Evolutionary conservation across 768 basidiomycete species (phyloP), one percentile per base, ranked within the genome.

Genomic region (Neoboletus subvelutipes): DNA sequence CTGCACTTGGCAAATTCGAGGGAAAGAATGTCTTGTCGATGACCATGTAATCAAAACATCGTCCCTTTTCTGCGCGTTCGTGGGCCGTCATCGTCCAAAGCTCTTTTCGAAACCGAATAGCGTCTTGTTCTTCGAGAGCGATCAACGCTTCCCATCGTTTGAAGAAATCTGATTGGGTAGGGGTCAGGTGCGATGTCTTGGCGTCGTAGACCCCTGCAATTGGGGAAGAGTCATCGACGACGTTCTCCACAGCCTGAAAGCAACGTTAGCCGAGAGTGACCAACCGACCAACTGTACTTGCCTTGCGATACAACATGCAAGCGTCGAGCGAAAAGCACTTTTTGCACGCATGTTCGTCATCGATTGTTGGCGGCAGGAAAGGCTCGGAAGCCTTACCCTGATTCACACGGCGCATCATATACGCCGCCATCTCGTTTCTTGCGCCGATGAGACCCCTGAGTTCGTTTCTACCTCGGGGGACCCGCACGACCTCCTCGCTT

Each of bases 231-330:
- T 67, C 71, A 41, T 86, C 84, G 15, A 75, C 70, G 7, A 87
- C 81, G 41, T 80, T 76, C 60, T 94, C 92, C 7, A 90, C 83
- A 6, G 88, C 83, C 88, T 91, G 54, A 52, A 55, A 43, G 40
- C 29, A 22, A 46, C 17, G 17, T 66, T n/a, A 57, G 52, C 13
- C 18, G 53, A 48, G 40, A 31, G 49, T 1, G 34, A 36, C 15
- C 6, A 15, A 28, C 7, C 6, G 15, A 15, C 12, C 12, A 11
- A 24, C 54, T 31, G 50, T 48, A 45, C 74, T 31, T 58, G 87
- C 92, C 80, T 88, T 90, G 43, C 96, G 88, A 74, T 94, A 98
- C 12, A 99, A 78, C 88, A 98, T 94, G 71, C 97, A 98, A 2
- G 85, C 80, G 64, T 99, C 92, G 7, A 90, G 73, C 0, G 82